Conservation (phyloP, 768 basidiomycete species). For the Mycena vulgaris region DNA sequence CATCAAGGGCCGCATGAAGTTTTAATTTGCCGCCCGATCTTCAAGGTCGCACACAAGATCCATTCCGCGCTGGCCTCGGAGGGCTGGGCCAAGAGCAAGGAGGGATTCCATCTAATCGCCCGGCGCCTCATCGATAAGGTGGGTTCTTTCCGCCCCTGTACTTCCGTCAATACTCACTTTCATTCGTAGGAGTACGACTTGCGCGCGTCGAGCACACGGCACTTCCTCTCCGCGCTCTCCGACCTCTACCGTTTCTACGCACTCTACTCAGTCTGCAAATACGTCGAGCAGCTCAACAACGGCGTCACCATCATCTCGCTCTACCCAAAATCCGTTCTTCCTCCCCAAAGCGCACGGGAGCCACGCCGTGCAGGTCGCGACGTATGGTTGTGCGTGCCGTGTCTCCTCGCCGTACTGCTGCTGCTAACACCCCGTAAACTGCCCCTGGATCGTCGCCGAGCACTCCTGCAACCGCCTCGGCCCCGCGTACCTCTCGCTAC, state of each 20-base stretch:
- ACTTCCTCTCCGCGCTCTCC: constrained; percentile 77
- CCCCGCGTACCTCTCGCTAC: constrained; percentile 90
- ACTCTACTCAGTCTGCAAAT: constrained; percentile 95
- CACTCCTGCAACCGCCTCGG: constrained; percentile 98
- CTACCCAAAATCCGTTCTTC: constrained; percentile 97
- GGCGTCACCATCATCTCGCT: constrained; percentile 96
- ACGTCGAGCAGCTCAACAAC: constrained; percentile 98
- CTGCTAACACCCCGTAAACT: constrained; percentile 65
- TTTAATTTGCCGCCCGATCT: constrained; percentile 82
- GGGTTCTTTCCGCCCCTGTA: neutral
- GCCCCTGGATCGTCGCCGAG: constrained; percentile 98
- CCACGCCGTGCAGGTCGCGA: constrained; percentile 98
- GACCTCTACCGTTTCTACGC: constrained; percentile 99
- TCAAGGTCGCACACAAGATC: constrained; percentile 69
- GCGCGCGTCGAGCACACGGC: constrained; percentile 25
- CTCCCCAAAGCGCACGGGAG: constrained; percentile 69
- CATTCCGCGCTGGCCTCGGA: constrained; percentile 65
- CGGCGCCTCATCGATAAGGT: constrained; percentile 84
- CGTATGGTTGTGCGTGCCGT: constrained; percentile 77
- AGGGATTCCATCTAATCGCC: constrained; percentile 84
- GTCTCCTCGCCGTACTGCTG: neutral
- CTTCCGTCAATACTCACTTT: neutral
- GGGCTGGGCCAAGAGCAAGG: constrained; percentile 64
- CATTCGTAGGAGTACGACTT: constrained; percentile 63
- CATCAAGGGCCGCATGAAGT: constrained; percentile 90